Percentiles rank a stretch among this genome's conserved stretches.
Evolutionary conservation across 768 basidiomycete species (phyloP).

Genomic region (Xerocomellus dryophilus): DNA sequence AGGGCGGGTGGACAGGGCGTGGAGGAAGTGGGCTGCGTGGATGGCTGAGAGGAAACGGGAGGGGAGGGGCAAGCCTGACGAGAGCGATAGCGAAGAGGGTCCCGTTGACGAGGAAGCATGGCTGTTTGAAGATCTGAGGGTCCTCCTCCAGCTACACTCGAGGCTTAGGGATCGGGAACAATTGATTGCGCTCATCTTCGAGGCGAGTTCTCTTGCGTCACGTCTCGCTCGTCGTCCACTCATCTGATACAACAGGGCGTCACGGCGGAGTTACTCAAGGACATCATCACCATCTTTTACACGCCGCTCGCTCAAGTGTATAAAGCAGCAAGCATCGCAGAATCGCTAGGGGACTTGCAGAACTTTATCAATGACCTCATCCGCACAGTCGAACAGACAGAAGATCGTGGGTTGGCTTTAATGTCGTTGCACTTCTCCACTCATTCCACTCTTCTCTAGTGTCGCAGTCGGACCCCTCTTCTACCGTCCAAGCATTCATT

Average conservation of each 20-base stretch:
- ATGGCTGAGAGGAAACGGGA: slow-evolving; percentile 53
- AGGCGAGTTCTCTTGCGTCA: slow-evolving; percentile 50
- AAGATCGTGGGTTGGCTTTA: slow-evolving; percentile 64
- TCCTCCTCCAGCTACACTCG: slow-evolving; percentile 76
- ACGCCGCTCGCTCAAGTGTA: slow-evolving; percentile 95
- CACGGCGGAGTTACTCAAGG: slow-evolving; percentile 92
- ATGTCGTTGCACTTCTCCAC: background rate
- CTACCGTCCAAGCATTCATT: slow-evolving; percentile 90
- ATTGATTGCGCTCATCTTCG: slow-evolving; percentile 89
- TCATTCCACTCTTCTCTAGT: slow-evolving; percentile 42
- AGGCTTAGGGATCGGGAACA: slow-evolving; percentile 86
- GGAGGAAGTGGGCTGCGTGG: slow-evolving; percentile 78
- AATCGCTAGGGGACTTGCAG: slow-evolving; percentile 88
- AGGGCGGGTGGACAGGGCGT: slow-evolving; percentile 73
- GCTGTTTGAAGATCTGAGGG: slow-evolving; percentile 88
- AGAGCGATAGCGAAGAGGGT: slow-evolving; percentile 89
- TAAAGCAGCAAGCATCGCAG: slow-evolving; percentile 93
- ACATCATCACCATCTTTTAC: slow-evolving; percentile 99
- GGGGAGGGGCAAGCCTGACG: slow-evolving; percentile 23
- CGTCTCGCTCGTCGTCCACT: background rate
- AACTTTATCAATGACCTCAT: slow-evolving; percentile 95
- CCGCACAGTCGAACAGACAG: slow-evolving; percentile 86
- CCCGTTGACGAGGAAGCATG: slow-evolving; percentile 94
- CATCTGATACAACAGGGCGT: slow-evolving; percentile 57
- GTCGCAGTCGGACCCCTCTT: slow-evolving; percentile 75